Conservation (phyloP, 2,329 filamentous ascomycete species). For the Hortaea werneckii region DNA sequence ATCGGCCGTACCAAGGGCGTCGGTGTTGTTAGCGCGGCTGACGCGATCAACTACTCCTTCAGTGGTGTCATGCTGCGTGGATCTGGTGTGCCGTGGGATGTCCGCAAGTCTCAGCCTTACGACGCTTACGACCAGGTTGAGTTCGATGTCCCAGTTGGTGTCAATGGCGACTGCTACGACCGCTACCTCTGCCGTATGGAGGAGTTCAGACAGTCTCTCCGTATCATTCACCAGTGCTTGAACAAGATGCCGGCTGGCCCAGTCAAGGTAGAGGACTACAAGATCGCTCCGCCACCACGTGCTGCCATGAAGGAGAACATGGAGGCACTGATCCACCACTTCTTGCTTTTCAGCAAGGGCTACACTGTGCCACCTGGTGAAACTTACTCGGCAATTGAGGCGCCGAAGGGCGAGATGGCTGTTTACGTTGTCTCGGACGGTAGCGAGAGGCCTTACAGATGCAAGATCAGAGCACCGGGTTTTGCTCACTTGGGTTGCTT, state of each 20-base stretch:
- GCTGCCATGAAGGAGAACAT: slow-evolving; percentile 99
- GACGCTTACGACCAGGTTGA: slow-evolving; percentile 97
- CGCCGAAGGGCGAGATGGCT: slow-evolving; percentile 99
- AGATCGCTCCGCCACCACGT: slow-evolving; percentile 90
- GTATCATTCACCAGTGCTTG: slow-evolving; percentile 96
- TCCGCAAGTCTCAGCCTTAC: slow-evolving; percentile 94
- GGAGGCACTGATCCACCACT: slow-evolving; percentile 99
- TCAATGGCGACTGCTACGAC: slow-evolving; percentile 98
- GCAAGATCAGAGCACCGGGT: slow-evolving; percentile 92
- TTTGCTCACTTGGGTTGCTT: slow-evolving; percentile 93
- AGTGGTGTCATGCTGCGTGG: slow-evolving; percentile 96
- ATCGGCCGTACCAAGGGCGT: slow-evolving; percentile 80
- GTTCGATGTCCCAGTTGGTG: slow-evolving; percentile 92
- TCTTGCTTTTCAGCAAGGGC: slow-evolving; percentile 96
- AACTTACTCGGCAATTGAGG: slow-evolving; percentile 96
- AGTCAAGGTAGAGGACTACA: slow-evolving; percentile 96
- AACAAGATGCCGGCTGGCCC: slow-evolving; percentile 98
- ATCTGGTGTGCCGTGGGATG: slow-evolving; percentile 89
- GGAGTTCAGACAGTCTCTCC: slow-evolving; percentile 95
- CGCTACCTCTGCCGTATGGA: slow-evolving; percentile 99
- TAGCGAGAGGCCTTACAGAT: slow-evolving; percentile 90
- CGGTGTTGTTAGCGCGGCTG: slow-evolving; percentile 80
- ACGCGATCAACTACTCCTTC: slow-evolving; percentile 96
- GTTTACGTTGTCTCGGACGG: slow-evolving; percentile 95
- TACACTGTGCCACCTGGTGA: slow-evolving; percentile 95